These are phyloP conservation scores for Liriodendron chinense DNA, from an alignment of 164 flowering plant species.

Conservation along the genomic window DNA sequence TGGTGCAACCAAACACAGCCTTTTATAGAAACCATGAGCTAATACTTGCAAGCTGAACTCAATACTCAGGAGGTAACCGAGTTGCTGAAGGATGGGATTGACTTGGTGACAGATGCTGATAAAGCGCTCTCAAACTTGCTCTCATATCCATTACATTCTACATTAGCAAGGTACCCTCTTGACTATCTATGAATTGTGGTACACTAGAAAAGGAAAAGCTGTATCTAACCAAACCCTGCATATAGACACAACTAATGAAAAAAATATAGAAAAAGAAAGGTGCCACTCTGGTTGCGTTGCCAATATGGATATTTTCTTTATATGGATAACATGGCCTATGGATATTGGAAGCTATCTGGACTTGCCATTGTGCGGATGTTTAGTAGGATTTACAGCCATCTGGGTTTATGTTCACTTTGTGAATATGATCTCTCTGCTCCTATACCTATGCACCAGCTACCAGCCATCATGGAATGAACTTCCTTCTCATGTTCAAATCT, in stretches of 20 bases:
- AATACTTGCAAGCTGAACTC: constrained; percentile 5
- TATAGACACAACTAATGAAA: too few species aligned
- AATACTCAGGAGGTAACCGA: constrained; percentile 63
- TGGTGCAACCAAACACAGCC: too few species aligned
- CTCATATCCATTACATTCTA: constrained; percentile 69
- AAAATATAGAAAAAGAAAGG: too few species aligned
- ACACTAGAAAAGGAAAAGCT: background rate
- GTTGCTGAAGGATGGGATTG: constrained; percentile 84
- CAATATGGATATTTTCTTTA: background rate
- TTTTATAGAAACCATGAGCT: constrained; percentile 3
- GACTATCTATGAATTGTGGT: background rate
- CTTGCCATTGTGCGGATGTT: background rate
- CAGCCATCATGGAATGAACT: background rate
- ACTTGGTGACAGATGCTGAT: constrained; percentile 78
- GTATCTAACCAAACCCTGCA: too few species aligned
- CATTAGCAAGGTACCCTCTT: constrained; percentile 57
- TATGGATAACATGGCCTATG: background rate
- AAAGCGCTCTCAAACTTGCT: constrained; percentile 65
- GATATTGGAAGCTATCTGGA: background rate
- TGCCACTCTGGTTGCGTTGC: background rate
- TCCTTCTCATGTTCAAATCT: background rate
- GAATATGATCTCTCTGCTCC: too few species aligned
- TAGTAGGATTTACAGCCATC: too few species aligned
- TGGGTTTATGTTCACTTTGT: too few species aligned
- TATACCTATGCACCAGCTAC: background rate